phyloP scores from a whole-genome alignment of 305 asterid species.

The Fraxinus angustifolia region DNA sequence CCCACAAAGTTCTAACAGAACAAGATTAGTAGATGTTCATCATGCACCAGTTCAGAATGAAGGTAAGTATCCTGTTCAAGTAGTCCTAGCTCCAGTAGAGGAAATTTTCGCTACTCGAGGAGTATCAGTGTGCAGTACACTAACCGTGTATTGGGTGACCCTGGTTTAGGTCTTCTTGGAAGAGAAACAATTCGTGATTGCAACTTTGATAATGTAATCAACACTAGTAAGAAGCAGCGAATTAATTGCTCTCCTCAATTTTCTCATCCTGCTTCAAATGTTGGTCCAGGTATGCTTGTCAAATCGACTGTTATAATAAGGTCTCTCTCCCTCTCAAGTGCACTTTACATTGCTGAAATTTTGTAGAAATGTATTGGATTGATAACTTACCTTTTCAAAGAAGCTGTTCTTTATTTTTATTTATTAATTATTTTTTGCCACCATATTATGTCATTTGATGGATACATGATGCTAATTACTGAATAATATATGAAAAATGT shows the following conservation, averaged over 20 bases:
- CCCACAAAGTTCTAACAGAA: constrained; percentile 17
- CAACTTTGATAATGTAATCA: constrained; percentile 7
- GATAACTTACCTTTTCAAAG: not conserved
- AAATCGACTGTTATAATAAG: not conserved
- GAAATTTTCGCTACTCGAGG: constrained; percentile 3
- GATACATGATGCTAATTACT: not conserved
- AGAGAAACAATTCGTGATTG: not conserved
- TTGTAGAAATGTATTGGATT: not conserved
- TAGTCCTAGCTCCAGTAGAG: constrained; percentile 12
- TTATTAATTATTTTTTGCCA: not conserved
- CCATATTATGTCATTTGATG: not conserved
- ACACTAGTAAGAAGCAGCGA: constrained; percentile 17
- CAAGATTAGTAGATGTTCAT: constrained; percentile 7
- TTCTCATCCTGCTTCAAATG: constrained; percentile 22
- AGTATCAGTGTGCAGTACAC: not conserved
- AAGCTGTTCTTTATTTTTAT: not conserved
- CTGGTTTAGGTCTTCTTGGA: not conserved
- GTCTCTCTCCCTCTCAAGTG: not conserved
- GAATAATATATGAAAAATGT: not conserved
- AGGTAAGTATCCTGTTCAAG: constrained; percentile 13
- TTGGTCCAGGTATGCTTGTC: constrained; percentile 26
- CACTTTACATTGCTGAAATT: not conserved
- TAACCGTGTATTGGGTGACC: not conserved
- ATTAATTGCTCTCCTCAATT: constrained; percentile 12
- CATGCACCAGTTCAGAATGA: constrained; percentile 19